Evolutionary conservation across 2,329 filamentous ascomycete species (phyloP).

Genomic region (Alternaria dauci): DNA sequence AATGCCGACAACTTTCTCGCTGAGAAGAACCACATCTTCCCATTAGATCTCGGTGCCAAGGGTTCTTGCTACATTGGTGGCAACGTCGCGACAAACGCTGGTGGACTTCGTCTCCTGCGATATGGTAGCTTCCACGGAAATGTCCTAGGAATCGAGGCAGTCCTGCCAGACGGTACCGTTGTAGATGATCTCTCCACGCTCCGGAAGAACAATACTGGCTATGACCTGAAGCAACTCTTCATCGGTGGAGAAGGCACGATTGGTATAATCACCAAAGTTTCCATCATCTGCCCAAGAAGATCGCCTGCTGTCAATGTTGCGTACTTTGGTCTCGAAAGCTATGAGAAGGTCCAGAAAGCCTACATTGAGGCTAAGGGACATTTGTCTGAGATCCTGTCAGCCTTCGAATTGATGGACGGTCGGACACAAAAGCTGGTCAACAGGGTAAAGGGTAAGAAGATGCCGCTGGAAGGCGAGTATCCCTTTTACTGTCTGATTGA

Average conservation of each 20-base stretch:
- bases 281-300: constrained; percentile 86
- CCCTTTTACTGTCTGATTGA: constrained; percentile 98
- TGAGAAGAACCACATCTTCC: constrained; percentile 87
- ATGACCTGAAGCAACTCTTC: constrained; percentile 96
- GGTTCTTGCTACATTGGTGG: constrained; percentile 96
- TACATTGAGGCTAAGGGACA: constrained; percentile 90
- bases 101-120: constrained; percentile 84
- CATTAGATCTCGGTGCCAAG: constrained; percentile 96
- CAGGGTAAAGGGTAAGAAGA: constrained; percentile 75
- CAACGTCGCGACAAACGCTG: constrained; percentile 95
- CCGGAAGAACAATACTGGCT: constrained; percentile 98
- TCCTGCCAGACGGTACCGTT: constrained; percentile 91
- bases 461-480: constrained; percentile 81
- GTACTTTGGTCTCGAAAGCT: constrained; percentile 90
- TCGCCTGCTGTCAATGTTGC: constrained; percentile 92
- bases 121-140: constrained; percentile 96
- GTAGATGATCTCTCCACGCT: constrained; percentile 87
- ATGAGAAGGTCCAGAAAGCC: constrained; percentile 84
- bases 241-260: constrained; percentile 96
- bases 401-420: constrained; percentile 96
- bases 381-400: constrained; percentile 93
- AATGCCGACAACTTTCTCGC: constrained; percentile 85
- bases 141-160: constrained; percentile 90
- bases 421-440: constrained; percentile 72
- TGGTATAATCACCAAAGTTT: constrained; percentile 89